These are phyloP conservation scores for Iris pallida DNA, from an alignment of 116 monocot genomes.

Conservation along the genomic window DNA sequence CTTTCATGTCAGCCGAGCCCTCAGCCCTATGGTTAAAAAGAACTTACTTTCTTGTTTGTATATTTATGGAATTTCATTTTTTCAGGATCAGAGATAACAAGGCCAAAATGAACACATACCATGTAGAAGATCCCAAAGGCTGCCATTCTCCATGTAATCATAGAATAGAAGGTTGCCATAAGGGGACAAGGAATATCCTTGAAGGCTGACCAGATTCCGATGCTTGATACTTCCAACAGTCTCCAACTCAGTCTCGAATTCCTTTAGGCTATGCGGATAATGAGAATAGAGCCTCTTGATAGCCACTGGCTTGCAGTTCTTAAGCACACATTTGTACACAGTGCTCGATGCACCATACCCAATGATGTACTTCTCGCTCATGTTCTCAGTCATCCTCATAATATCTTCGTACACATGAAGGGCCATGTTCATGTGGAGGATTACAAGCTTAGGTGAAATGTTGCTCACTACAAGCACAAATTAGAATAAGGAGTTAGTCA, in stretches of 20 bases:
- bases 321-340: conserved; percentile 88
- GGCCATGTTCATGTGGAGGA: conserved; percentile 99
- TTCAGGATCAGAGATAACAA: not conserved
- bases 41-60: too few species aligned
- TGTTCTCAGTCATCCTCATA: conserved; percentile 96
- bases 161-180: conserved; percentile 90
- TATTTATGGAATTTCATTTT: too few species aligned
- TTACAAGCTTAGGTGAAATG: conserved; percentile 73
- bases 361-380: conserved; percentile 92
- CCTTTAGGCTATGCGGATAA: conserved; percentile 76
- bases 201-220: conserved; percentile 82
- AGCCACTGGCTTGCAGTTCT: conserved; percentile 94
- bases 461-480: conserved; percentile 31
- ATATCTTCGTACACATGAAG: conserved; percentile 98
- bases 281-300: conserved; percentile 83
- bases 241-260: conserved; percentile 88
- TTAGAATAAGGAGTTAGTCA: conserved; percentile 5
- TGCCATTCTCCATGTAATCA: conserved; percentile 98
- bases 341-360: conserved; percentile 96
- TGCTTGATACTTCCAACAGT: conserved; percentile 97
- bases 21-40: too few species aligned
- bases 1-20: too few species aligned
- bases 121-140: conserved; percentile 96
- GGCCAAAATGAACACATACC: conserved; percentile 28
- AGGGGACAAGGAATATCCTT: conserved; percentile 89